Percentiles rank a stretch among this genome's conserved stretches.
Evolutionary conservation across 2,329 filamentous ascomycete genomes (phyloP).

Genomic region (Trichoderma koningii): DNA sequence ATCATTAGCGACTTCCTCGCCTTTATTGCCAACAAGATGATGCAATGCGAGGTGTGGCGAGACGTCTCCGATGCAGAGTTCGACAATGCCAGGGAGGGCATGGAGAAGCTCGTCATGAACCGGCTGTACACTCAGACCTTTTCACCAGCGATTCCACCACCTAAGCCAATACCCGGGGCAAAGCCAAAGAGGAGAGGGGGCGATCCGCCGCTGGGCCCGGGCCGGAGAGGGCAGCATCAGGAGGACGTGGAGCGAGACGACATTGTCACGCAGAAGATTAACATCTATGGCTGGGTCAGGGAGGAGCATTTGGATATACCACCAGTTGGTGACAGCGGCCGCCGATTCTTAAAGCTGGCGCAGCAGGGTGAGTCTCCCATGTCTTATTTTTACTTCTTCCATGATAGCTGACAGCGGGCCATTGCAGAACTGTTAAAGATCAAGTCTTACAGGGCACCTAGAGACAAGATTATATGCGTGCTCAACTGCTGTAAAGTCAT

Average conservation of each 20-base stretch:
- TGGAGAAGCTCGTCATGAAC: constrained; percentile 99
- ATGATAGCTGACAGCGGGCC: background rate
- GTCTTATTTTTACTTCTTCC: constrained; percentile 27
- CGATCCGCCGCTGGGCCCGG: constrained; percentile 72
- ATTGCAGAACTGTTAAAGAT: constrained; percentile 84
- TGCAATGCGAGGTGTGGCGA: constrained; percentile 92
- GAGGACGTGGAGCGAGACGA: constrained; percentile 97
- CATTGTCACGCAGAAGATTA: constrained; percentile 92
- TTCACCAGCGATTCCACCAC: constrained; percentile 84
- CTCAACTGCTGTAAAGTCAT: constrained; percentile 99
- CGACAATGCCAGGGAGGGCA: constrained; percentile 95
- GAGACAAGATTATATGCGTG: constrained; percentile 98
- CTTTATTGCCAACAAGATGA: constrained; percentile 99
- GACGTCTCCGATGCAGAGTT: constrained; percentile 96
- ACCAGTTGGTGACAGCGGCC: constrained; percentile 79
- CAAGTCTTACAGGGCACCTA: constrained; percentile 91
- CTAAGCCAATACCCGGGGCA: constrained; percentile 69
- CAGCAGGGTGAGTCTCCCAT: constrained; percentile 67
- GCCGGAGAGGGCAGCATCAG: constrained; percentile 92
- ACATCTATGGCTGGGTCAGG: constrained; percentile 92
- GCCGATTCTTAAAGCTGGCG: constrained; percentile 82
- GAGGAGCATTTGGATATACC: constrained; percentile 94
- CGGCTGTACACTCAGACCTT: constrained; percentile 94
- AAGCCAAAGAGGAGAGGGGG: constrained; percentile 69
- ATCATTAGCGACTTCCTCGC: constrained; percentile 95